Conservation (phyloP, 2,329 filamentous ascomycete species). For the Pestalotiopsis sp. region DNA sequence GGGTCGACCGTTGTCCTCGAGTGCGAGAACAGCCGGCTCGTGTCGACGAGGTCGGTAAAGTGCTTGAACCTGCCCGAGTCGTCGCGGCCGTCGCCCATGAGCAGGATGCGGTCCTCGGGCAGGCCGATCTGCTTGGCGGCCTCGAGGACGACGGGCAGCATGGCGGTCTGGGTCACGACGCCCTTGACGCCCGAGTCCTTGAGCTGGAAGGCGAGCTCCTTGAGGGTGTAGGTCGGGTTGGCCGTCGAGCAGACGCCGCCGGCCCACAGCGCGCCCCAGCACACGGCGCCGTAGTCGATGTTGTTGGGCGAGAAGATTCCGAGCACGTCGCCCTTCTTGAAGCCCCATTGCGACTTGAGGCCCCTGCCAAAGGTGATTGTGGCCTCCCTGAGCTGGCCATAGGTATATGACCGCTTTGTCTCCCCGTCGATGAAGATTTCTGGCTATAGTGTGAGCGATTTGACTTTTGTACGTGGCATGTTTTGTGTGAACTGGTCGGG, state of each 20-base stretch:
- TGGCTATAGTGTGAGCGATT: conserved; percentile 38
- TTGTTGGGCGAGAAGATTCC: conserved; percentile 83
- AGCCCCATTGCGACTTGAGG: conserved; percentile 72
- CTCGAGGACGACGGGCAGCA: conserved; percentile 65
- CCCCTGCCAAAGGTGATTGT: conserved; percentile 81
- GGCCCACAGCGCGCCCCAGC: conserved; percentile 81
- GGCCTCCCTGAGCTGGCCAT: conserved; percentile 63
- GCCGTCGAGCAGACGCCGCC: conserved; percentile 83
- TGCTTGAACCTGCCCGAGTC: conserved; percentile 64
- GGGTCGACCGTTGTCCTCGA: conserved; percentile 64
- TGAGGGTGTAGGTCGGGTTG: conserved; percentile 83
- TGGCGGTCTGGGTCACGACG: conserved; percentile 71
- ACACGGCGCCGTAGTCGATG: conserved; percentile 78
- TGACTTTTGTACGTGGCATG: background rate
- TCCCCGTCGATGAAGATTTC: conserved; percentile 79
- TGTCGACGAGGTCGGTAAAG: conserved; percentile 71
- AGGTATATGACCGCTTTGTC: conserved; percentile 71
- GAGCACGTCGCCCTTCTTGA: conserved; percentile 83
- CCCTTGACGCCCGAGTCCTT: conserved; percentile 76
- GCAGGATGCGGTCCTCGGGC: conserved; percentile 69
- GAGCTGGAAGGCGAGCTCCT: conserved; percentile 85
- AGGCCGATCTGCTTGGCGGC: conserved; percentile 75
- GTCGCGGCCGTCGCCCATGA: conserved; percentile 73
- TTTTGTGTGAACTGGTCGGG: background rate
- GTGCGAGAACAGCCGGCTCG: conserved; percentile 52